A percentile compares a stretch with the other conserved stretches of the same genome.
phyloP scores from a whole-genome alignment of 768 basidiomycete species.

The Collybiopsis luxurians region DNA sequence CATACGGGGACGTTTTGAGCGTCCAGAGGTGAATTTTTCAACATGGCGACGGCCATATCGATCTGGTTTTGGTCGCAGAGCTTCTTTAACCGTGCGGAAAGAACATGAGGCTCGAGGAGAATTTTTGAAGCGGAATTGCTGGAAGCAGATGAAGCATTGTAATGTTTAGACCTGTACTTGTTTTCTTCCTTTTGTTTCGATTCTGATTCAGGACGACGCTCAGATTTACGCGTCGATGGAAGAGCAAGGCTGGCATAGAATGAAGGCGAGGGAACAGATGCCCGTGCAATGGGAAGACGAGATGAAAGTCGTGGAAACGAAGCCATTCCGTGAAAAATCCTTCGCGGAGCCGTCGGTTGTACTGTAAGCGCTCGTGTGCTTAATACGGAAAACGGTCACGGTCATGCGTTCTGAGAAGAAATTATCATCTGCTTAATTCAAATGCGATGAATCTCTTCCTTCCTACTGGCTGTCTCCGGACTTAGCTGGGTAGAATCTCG shows the following conservation, averaged over 20 bases:
- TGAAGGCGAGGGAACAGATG: background rate
- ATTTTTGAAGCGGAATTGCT: background rate
- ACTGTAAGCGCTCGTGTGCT: no score
- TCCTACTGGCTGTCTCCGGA: constrained; percentile 2
- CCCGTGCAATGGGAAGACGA: background rate
- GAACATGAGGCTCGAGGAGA: constrained; percentile 60
- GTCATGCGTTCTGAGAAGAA: background rate
- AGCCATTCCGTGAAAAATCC: background rate
- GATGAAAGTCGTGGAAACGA: background rate
- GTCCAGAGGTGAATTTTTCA: constrained; percentile 69
- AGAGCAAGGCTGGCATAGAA: background rate
- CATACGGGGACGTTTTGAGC: constrained; percentile 75
- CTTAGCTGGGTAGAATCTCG: constrained; percentile 7
- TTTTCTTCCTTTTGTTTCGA: background rate
- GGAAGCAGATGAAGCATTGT: background rate
- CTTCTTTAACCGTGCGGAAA: constrained; percentile 56
- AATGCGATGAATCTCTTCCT: background rate
- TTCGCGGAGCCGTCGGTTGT: no score
- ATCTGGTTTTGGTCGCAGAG: constrained; percentile 54
- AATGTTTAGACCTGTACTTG: constrained; percentile 8
- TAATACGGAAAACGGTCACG: no score
- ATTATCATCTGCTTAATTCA: background rate
- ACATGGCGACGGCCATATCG: constrained; percentile 59
- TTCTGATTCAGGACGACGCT: background rate
- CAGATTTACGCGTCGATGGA: background rate